These are phyloP conservation scores for Trypanosoma cruzi DNA, from an alignment of 208 protist genomes.

Conservation along the genomic window DNA sequence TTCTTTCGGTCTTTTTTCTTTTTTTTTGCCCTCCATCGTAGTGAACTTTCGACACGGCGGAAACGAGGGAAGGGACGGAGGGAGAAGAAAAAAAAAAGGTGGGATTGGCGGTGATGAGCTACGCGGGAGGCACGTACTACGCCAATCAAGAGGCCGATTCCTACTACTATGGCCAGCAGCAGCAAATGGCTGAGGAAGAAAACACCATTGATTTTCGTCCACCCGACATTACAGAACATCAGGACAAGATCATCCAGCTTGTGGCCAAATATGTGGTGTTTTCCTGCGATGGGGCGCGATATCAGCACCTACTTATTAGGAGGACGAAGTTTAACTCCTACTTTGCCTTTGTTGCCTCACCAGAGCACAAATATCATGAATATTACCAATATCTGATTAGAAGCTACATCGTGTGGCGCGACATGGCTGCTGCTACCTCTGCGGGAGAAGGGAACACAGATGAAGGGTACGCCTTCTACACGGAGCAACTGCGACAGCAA, in stretches of 20 bases:
- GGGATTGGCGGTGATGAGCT: constrained; percentile 12
- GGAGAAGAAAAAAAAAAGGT: background rate
- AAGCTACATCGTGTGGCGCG: constrained; percentile 60
- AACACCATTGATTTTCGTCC: constrained; percentile 44
- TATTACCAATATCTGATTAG: constrained; percentile 82
- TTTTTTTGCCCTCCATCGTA: background rate
- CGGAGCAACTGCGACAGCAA: constrained; percentile 28
- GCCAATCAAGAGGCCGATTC: background rate
- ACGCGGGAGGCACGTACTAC: constrained; percentile 16
- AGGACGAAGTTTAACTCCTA: constrained; percentile 73
- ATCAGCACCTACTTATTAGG: constrained; percentile 63
- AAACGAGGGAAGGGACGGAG: background rate
- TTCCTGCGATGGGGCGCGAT: constrained; percentile 65
- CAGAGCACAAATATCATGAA: constrained; percentile 57
- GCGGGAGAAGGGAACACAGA: constrained; percentile 24
- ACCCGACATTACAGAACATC: constrained; percentile 62
- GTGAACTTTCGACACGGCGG: no score
- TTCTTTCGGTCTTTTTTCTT: background rate
- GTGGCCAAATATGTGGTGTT: constrained; percentile 81
- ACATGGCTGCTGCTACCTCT: constrained; percentile 35
- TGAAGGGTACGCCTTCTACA: constrained; percentile 38
- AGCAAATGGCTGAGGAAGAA: constrained; percentile 16
- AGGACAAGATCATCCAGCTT: constrained; percentile 84
- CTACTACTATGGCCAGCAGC: constrained; percentile 23
- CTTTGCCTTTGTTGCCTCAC: constrained; percentile 69